phyloP scores from a whole-genome alignment of 2,329 filamentous ascomycete genomes.

The Neonectria neomacrospora region DNA sequence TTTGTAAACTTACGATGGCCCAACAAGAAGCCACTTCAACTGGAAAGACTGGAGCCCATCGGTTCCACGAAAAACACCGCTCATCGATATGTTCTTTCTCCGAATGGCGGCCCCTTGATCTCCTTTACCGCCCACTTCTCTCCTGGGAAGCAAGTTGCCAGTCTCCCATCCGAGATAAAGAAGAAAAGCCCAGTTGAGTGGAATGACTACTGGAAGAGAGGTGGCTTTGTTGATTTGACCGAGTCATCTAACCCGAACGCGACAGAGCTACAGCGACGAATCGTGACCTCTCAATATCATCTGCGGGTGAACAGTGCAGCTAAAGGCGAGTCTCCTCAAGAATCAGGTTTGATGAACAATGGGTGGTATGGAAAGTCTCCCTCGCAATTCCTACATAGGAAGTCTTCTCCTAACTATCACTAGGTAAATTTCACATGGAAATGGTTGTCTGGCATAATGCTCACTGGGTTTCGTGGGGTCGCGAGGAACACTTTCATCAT shows the following conservation, averaged over 20 bases:
- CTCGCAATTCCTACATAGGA: accelerated
- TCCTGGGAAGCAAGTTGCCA: conserved; percentile 31
- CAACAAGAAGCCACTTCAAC: conserved; percentile 24
- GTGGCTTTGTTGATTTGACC: conserved; percentile 56
- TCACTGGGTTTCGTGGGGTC: conserved; percentile 55
- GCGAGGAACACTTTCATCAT: conserved; percentile 49
- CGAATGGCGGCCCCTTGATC: conserved; percentile 22
- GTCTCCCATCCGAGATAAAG: conserved; percentile 39
- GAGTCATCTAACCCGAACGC: conserved; percentile 50
- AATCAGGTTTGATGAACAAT: conserved; percentile 58
- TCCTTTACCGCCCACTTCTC: conserved; percentile 52
- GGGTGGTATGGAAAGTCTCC: conserved; percentile 55
- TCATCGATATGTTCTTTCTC: conserved; percentile 49
- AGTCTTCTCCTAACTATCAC: background rate
- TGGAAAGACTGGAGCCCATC: conserved; percentile 35
- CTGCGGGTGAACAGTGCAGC: conserved; percentile 56
- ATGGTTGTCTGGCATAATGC: conserved; percentile 57
- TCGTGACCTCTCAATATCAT: conserved; percentile 57
- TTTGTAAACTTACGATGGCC: conserved; percentile 53
- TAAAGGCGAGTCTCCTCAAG: conserved; percentile 52
- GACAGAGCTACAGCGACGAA: conserved; percentile 56
- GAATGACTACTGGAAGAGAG: conserved; percentile 52
- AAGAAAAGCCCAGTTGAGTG: conserved; percentile 44
- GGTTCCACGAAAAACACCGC: conserved; percentile 42
- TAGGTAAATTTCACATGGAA: conserved; percentile 56